Base-by-base conservation (phyloP, 768 basidiomycete species). In the Boletus tylopilopsis region DNA sequence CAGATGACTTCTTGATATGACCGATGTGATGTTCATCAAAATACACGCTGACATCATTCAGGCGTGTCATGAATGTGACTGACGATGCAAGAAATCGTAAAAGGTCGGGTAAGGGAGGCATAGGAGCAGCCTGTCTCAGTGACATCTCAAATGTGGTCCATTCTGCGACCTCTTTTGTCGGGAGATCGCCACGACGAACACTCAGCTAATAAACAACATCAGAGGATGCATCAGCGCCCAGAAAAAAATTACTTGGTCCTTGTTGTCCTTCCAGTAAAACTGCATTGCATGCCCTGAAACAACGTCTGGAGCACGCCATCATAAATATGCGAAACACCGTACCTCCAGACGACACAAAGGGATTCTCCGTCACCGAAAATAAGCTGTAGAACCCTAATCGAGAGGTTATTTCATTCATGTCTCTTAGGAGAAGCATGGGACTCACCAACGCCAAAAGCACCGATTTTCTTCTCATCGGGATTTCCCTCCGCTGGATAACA, bases 81-180 rank as follows among this genome's bases (percentile, higher is more conserved):
- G 88, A 90, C 3, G 92, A 92, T 27, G 85, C 77, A 18, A 98
- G 76, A 66, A 98, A 96, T 18, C 87, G 81, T 16, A 87, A 80
- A 53, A 98, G 83, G 53, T 95, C 90, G 47, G 91, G 86, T 6
- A 85, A 75, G 19, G 80, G 74, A 0, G 89, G 90, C 37, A 94
- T 82, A 0, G 89, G 79, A 2, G 74, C 71, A 1, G 85, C 79
- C 58, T 94, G 88, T 32, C 94, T 78, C 1, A 95, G 76, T 3
- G 74, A 72, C 86, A 98, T 92, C 49, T 86, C 79, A 64, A 98
- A 94, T 1, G 84, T 77, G 1, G 94, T 93, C 90, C 92, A 95
- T 4, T 70, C 67, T 27, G 13, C n/a, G 3, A 7, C 7, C 11
- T 12, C 25, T 21, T 2, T 16, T 18, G 11, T 10, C 30, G 38